A percentile compares a stretch with the other conserved stretches of the same genome.
Conservation (phyloP, 2,329 filamentous ascomycete species). For the Clarireedia homoeocarpa region DNA sequence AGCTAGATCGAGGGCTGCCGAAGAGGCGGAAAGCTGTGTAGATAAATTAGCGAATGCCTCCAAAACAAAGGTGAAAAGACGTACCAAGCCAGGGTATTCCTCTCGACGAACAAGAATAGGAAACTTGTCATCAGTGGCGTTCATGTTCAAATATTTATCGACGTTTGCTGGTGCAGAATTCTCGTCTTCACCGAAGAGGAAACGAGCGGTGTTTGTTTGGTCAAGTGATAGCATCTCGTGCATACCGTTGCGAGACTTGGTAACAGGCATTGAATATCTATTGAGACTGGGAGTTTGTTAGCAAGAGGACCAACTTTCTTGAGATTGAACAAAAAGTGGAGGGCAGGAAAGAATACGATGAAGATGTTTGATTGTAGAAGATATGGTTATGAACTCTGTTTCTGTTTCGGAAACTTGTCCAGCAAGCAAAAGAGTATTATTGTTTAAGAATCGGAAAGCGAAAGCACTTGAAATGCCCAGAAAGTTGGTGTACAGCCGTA, state of each 20-base stretch:
- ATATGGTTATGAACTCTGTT: background rate
- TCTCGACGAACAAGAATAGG: conserved; percentile 70
- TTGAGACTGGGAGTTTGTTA: conserved; percentile 54
- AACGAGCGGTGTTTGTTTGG: conserved; percentile 76
- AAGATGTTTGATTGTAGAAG: conserved; percentile 1
- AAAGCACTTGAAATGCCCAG: background rate
- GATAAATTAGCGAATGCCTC: conserved; percentile 32
- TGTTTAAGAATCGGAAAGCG: conserved; percentile 1
- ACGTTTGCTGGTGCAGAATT: conserved; percentile 42
- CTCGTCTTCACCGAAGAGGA: conserved; percentile 78
- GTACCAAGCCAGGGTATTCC: conserved; percentile 28
- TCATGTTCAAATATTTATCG: conserved; percentile 62
- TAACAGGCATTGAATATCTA: conserved; percentile 90
- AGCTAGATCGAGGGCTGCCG: conserved; percentile 73
- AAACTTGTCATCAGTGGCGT: conserved; percentile 75
- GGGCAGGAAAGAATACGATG: background rate
- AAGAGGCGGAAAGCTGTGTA: conserved; percentile 68
- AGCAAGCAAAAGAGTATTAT: background rate
- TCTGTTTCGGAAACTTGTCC: background rate
- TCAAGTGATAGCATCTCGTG: conserved; percentile 62
- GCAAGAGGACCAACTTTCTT: conserved; percentile 11
- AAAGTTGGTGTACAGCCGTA: conserved; percentile 1
- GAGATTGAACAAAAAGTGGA: background rate
- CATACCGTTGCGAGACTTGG: conserved; percentile 57
- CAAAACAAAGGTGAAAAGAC: conserved; percentile 12